Percentiles rank a stretch among this genome's conserved stretches.
These are phyloP conservation scores for Globisporangium sylvaticum DNA, from an alignment of 352 stramenopile species.

Conservation along the genomic window DNA sequence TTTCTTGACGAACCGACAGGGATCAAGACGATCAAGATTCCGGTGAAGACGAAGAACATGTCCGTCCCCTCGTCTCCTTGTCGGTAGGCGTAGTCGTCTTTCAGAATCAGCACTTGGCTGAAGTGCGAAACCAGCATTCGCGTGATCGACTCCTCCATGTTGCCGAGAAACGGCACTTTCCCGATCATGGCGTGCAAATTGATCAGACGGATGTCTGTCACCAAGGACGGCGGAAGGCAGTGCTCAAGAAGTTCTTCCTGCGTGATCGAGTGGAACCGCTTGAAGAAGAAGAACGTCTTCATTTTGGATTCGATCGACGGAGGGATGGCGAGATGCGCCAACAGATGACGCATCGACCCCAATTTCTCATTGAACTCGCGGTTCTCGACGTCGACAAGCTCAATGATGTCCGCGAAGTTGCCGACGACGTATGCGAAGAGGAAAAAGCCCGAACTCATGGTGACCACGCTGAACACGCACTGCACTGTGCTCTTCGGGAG, in stretches of 20 bases:
- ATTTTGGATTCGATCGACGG: constrained; percentile 29
- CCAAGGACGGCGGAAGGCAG: constrained; percentile 41
- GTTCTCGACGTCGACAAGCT: constrained; percentile 42
- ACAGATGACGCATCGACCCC: constrained; percentile 34
- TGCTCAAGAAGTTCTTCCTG: constrained; percentile 41
- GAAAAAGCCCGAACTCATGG: constrained; percentile 41
- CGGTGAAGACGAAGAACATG: constrained; percentile 64
- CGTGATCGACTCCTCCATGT: constrained; percentile 43
- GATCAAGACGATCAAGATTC: constrained; percentile 35
- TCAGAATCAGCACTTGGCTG: constrained; percentile 35
- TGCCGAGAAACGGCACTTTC: constrained; percentile 49
- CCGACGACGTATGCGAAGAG: constrained; percentile 43
- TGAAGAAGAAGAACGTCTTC: constrained; percentile 51
- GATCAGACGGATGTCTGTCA: constrained; percentile 51
- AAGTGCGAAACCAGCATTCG: constrained; percentile 52
- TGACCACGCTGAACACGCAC: constrained; percentile 36
- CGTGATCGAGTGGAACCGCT: constrained; percentile 51
- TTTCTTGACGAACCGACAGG: constrained; percentile 3
- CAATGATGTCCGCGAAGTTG: constrained; percentile 46
- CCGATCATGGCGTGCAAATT: constrained; percentile 48
- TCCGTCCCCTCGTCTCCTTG: constrained; percentile 45
- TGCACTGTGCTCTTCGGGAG: constrained; percentile 29
- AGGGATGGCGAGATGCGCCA: constrained; percentile 38
- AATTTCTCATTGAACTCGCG: constrained; percentile 49
- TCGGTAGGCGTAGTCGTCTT: constrained; percentile 38